phyloP scores from a whole-genome alignment of 2,329 filamentous ascomycete species.

The Eurotiales sp. region DNA sequence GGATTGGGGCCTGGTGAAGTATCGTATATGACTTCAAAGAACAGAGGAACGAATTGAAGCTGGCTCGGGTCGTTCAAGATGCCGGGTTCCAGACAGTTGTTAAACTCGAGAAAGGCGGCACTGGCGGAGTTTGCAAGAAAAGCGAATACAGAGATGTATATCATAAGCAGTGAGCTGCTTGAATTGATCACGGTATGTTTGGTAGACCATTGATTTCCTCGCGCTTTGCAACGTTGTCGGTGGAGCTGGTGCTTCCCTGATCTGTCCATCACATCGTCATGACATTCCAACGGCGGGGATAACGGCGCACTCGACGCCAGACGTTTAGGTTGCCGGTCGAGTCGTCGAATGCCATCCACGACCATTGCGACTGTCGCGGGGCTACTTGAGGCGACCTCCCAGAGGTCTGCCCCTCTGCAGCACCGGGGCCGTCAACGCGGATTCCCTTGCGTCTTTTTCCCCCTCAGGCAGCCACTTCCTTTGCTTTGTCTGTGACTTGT shows the following conservation, averaged over 20 bases:
- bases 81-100: constrained; percentile 71
- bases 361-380: constrained; percentile 29
- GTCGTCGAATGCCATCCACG: constrained; percentile 23
- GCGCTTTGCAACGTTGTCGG: not conserved
- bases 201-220: too few species aligned
- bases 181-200: not conserved
- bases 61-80: constrained; percentile 56
- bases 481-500: not conserved
- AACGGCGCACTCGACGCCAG: constrained; percentile 13
- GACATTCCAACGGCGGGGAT: not conserved
- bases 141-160: not conserved
- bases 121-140: constrained; percentile 36
- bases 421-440: constrained; percentile 36
- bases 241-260: not conserved
- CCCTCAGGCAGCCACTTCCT: not conserved
- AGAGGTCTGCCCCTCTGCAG: constrained; percentile 39
- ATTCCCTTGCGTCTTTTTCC: too few species aligned
- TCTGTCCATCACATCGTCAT: constrained; percentile 7
- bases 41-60: constrained; percentile 76
- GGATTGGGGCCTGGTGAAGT: constrained; percentile 57
- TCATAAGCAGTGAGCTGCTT: not conserved
- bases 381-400: constrained; percentile 36
- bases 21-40: constrained; percentile 72
- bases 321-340: constrained; percentile 6
- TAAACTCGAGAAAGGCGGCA: constrained; percentile 70